Percentiles rank a stretch among this genome's conserved stretches.
phyloP scores from a whole-genome alignment of 2,329 filamentous ascomycete genomes.

The Fusarium algeriense region DNA sequence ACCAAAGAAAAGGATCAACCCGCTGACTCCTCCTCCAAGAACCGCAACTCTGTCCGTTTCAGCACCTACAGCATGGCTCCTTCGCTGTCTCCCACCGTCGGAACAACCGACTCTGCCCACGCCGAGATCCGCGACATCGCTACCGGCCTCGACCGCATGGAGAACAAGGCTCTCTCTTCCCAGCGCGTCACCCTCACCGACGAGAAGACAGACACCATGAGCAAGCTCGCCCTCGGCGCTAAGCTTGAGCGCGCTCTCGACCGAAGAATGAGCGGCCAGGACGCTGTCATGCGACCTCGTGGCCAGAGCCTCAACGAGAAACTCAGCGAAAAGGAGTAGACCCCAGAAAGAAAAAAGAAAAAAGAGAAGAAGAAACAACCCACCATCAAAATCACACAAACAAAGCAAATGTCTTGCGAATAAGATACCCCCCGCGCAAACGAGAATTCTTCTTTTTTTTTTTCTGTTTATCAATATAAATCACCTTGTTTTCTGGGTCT shows the following conservation, averaged over 20 bases:
- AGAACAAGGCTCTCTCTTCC: slow-evolving; percentile 85
- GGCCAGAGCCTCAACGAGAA: slow-evolving; percentile 56
- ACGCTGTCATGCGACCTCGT: slow-evolving; percentile 81
- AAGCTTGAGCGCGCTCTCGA: slow-evolving; percentile 91
- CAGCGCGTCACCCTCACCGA: slow-evolving; percentile 80
- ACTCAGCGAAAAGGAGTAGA: slow-evolving; percentile 44
- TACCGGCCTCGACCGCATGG: slow-evolving; percentile 84
- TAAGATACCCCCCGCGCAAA: slow-evolving; percentile 33
- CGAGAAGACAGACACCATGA: slow-evolving; percentile 84
- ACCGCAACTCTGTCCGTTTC: slow-evolving; percentile 67
- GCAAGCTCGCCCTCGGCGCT: slow-evolving; percentile 88
- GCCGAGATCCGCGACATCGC: slow-evolving; percentile 77
- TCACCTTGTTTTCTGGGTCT: slow-evolving; percentile 6
- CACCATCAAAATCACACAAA: slow-evolving; percentile 11
- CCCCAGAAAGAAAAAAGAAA: neutral
- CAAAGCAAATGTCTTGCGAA: slow-evolving; percentile 33
- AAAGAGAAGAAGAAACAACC: slow-evolving; percentile 8
- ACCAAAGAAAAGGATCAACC: slow-evolving; percentile 32
- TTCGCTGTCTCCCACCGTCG: slow-evolving; percentile 69
- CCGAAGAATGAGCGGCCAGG: slow-evolving; percentile 87
- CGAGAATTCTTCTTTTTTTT: slow-evolving; percentile 10
- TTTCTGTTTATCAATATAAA: slow-evolving; percentile 14
- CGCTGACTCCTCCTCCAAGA: slow-evolving; percentile 53
- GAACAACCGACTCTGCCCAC: slow-evolving; percentile 66
- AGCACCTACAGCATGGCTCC: slow-evolving; percentile 72